Percentiles rank a stretch among this genome's conserved stretches.
phyloP scores from a whole-genome alignment of 352 stramenopile genomes.

The Pythium aquatile region DNA sequence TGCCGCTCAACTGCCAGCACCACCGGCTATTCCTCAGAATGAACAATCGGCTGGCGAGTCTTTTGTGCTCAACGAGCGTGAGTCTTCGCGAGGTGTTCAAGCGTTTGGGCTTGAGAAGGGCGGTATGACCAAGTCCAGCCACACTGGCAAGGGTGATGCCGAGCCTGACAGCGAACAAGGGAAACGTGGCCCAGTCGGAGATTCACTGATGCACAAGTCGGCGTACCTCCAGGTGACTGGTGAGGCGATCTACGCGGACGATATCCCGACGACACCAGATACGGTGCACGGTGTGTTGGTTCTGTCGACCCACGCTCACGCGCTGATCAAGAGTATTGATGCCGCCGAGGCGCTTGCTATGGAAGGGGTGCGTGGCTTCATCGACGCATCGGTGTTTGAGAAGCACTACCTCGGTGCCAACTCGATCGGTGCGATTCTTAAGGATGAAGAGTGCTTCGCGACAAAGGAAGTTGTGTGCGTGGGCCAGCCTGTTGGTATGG shows the following conservation, averaged over 20 bases:
- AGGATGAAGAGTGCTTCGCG: constrained; percentile 89
- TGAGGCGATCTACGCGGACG: constrained; percentile 94
- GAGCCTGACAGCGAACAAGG: constrained; percentile 38
- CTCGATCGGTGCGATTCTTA: constrained; percentile 75
- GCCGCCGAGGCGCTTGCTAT: constrained; percentile 74
- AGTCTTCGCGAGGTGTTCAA: constrained; percentile 55
- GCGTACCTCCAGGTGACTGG: constrained; percentile 93
- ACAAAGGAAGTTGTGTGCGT: constrained; percentile 66
- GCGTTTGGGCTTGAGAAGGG: constrained; percentile 59
- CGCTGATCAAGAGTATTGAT: constrained; percentile 87
- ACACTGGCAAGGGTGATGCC: constrained; percentile 18
- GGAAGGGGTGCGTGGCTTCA: constrained; percentile 88
- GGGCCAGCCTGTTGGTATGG: constrained; percentile 78
- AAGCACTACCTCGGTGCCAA: constrained; percentile 66
- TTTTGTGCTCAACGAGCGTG: constrained; percentile 56
- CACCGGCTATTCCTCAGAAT: constrained; percentile 35
- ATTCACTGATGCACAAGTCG: constrained; percentile 92
- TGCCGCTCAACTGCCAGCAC: constrained; percentile 23
- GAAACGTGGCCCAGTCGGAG: constrained; percentile 76
- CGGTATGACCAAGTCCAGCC: constrained; percentile 63
- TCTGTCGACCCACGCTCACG: constrained; percentile 79
- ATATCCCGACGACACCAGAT: constrained; percentile 86
- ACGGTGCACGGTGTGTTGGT: constrained; percentile 93
- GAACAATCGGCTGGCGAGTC: constrained; percentile 51
- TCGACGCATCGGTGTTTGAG: constrained; percentile 74